Evolutionary conservation across 192 early-diverging fungal genomes (phyloP).

Genomic region (Phycomyces nitens): DNA sequence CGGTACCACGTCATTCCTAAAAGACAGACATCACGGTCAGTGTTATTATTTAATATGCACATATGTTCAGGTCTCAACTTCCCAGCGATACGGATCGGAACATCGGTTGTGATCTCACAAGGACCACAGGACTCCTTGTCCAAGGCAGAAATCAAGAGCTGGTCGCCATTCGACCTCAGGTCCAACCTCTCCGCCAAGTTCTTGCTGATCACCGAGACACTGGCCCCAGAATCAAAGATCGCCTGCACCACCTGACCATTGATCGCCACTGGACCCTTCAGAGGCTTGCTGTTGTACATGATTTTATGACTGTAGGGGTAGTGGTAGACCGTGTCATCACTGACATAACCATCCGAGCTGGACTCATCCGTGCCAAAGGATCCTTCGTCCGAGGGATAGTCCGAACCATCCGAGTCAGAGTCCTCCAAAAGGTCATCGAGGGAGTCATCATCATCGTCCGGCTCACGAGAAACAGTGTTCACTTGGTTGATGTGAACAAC

Average conservation of each 20-base stretch:
- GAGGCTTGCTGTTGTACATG: background rate
- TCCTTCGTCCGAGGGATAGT: background rate
- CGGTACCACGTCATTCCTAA: too few relatives aligned
- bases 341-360: background rate
- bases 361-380: background rate
- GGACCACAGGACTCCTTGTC: background rate
- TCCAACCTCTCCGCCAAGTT: background rate
- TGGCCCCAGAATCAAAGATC: slow-evolving; percentile 8
- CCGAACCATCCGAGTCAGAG: background rate
- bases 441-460: background rate
- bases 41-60: background rate
- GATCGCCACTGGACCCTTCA: background rate
- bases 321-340: background rate
- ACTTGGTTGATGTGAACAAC: background rate
- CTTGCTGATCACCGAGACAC: slow-evolving; percentile 1
- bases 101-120: slow-evolving; percentile 1
- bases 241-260: background rate
- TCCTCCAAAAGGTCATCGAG: background rate
- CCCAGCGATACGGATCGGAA: background rate
- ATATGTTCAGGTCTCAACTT: background rate
- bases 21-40: too few relatives aligned
- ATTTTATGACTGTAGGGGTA: background rate
- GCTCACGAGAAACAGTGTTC: background rate
- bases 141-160: background rate
- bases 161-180: background rate